Evolutionary conservation across 371 early-diverging fungal genomes (phyloP), one percentile per base, ranked within the genome.

Genomic region (Syncephalastrum racemosum): DNA sequence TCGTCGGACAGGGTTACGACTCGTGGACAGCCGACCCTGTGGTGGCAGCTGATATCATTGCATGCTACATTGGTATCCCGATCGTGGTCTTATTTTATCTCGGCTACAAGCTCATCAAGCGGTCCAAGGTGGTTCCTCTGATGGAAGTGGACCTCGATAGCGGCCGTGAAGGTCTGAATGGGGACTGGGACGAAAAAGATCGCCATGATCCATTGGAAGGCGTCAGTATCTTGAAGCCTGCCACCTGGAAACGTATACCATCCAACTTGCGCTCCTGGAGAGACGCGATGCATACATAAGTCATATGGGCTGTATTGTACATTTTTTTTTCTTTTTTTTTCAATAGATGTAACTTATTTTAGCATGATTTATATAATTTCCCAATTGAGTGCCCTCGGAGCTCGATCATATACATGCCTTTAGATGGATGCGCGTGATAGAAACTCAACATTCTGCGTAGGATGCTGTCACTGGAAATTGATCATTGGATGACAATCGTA

Each of bases 1-100:
- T 88, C 12, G 63, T 86, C 2, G 87, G 88, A 6, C 87, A 88
- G 59, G 89, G 87, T 0, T 88, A 80, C 54, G 59, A 68, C 2
- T 62, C 77, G 24, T 83, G 76, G 76, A 51, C 49, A 25, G 60
- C 56, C 5, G 43, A 23, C 4, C 70, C 70, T 15, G 50, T 66
- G 24, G 54, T 45, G 13, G 44, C 73, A 14, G 27, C 62, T 0
- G 64, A 66, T 47, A 53, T 76, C 10, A 58, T 76, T 46, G 73
- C 68, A 19, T 56, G 57, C 41, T 76, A 76, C 44, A 67, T 71
- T 53, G 72, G 76, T 68, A 61, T 75, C 25, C 70, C 72, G 53
- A 55, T 72, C 23, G 64, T 75, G 4, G 4, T 67, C 14, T 25
- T 64, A 5, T 68, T 80, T 23, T 70, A 71, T 54, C 47, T 80